phyloP scores from a whole-genome alignment of 1,284 basidiomycete species.

The Ceratorhiza oryzae-sativae region DNA sequence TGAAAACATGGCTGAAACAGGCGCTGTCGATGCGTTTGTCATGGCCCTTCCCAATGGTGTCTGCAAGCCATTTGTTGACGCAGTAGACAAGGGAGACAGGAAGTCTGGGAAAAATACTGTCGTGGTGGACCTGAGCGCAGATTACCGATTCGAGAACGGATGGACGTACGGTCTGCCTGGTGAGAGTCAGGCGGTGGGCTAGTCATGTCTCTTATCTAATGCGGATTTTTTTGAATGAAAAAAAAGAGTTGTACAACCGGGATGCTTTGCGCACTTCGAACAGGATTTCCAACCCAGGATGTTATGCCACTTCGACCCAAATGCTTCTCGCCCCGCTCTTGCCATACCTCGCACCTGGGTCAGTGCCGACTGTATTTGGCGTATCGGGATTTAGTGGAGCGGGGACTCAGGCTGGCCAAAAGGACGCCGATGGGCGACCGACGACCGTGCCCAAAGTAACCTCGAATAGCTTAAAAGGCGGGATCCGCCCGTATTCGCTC shows the following conservation, averaged over 20 bases:
- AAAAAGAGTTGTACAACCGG: slow-evolving; percentile 89
- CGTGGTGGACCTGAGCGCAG: slow-evolving; percentile 92
- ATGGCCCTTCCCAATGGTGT: slow-evolving; percentile 98
- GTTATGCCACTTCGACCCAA: slow-evolving; percentile 94
- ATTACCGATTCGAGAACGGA: slow-evolving; percentile 87
- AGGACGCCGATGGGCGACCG: slow-evolving; percentile 70
- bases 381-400: slow-evolving; percentile 95
- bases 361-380: slow-evolving; percentile 90
- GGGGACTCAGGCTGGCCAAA: slow-evolving; percentile 79
- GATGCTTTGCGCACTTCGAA: slow-evolving; percentile 71
- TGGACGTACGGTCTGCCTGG: slow-evolving; percentile 99
- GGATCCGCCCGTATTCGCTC: slow-evolving; percentile 84
- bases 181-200: slow-evolving; percentile 61
- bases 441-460: slow-evolving; percentile 85
- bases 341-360: slow-evolving; percentile 66
- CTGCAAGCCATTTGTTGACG: slow-evolving; percentile 97
- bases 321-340: slow-evolving; percentile 91
- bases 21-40: slow-evolving; percentile 94
- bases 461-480: slow-evolving; percentile 76
- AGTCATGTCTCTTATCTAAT: slow-evolving; percentile 38
- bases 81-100: slow-evolving; percentile 77
- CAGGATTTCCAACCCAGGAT: slow-evolving; percentile 96
- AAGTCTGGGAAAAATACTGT: slow-evolving; percentile 70
- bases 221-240: slow-evolving; percentile 40
- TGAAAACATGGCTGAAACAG: slow-evolving; percentile 83